Percentiles rank a stretch among this genome's conserved stretches.
Conservation (phyloP, 257 asterid species). For the Perilla frutescens region DNA sequence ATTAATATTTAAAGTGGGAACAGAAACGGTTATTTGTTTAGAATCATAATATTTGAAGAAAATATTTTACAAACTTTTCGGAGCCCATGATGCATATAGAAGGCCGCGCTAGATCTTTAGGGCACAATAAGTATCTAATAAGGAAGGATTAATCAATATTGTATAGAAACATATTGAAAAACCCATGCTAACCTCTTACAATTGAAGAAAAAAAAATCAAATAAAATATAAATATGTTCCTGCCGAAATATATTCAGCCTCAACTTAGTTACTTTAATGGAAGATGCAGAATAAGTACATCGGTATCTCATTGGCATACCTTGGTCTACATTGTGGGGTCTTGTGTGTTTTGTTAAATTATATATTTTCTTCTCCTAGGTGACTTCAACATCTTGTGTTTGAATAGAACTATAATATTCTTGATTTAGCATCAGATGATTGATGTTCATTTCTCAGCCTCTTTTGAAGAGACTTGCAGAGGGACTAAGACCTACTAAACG, state of each 20-base stretch:
- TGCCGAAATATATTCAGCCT: constrained; percentile 1
- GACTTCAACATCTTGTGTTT: constrained; percentile 7
- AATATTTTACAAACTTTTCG: background rate
- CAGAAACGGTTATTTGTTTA: background rate
- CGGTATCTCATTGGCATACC: constrained; percentile 15
- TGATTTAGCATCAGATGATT: background rate
- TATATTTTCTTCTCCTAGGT: constrained; percentile 13
- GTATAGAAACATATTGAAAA: background rate
- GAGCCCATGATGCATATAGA: background rate
- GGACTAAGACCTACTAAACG: constrained; percentile 68
- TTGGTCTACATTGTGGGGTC: background rate
- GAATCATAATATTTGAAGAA: constrained; percentile 2
- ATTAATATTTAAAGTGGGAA: background rate
- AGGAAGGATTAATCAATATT: background rate
- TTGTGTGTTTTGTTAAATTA: background rate
- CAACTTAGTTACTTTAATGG: constrained; percentile 7
- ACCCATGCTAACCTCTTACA: background rate
- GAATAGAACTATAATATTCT: constrained; percentile 25
- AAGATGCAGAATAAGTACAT: background rate
- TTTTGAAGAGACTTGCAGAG: constrained; percentile 82
- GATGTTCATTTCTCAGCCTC: constrained; percentile 70
- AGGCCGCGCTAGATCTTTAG: background rate
- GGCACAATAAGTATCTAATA: constrained; percentile 15
- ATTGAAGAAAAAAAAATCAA: background rate
- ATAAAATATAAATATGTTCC: background rate